Conservation (phyloP, 225 moss, liverwort and hornwort species). For the Anthoceros angustus region DNA sequence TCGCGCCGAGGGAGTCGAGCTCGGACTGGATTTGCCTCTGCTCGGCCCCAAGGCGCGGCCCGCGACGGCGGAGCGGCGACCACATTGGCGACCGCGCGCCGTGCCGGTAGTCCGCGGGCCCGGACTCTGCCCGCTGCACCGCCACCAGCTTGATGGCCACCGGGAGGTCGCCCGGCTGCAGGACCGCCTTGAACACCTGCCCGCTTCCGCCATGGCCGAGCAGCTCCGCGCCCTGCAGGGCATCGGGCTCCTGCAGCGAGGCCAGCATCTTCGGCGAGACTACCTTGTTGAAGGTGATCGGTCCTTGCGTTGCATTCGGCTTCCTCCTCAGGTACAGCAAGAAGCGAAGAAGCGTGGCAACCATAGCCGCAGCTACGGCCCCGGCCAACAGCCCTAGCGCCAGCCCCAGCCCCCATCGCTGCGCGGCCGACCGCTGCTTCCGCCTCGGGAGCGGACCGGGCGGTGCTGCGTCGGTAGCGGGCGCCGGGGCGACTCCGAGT, state of each 20-base stretch:
- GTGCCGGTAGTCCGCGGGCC: too few relatives aligned
- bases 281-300: not conserved
- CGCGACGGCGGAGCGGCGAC: constrained; percentile 62
- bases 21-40: constrained; percentile 71
- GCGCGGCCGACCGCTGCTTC: not conserved
- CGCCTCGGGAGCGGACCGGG: not conserved
- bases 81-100: too few relatives aligned
- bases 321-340: not conserved
- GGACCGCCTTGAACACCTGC: not conserved
- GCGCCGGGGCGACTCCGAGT: too few relatives aligned
- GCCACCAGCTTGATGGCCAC: not conserved
- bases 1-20: constrained; percentile 67
- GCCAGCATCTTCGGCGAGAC: not conserved
- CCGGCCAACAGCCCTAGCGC: not conserved
- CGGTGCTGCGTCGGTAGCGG: not conserved
- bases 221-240: not conserved
- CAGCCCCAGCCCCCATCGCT: not conserved
- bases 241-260: not conserved
- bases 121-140: constrained; percentile 13
- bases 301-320: not conserved
- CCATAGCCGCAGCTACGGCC: not conserved
- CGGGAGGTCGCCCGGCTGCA: not conserved
- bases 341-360: not conserved
- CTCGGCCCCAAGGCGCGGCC: constrained; percentile 37
- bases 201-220: constrained; percentile 1